Evolutionary conservation across 257 asterid genomes (phyloP).

Genomic region (Nicotiana sylvestris): DNA sequence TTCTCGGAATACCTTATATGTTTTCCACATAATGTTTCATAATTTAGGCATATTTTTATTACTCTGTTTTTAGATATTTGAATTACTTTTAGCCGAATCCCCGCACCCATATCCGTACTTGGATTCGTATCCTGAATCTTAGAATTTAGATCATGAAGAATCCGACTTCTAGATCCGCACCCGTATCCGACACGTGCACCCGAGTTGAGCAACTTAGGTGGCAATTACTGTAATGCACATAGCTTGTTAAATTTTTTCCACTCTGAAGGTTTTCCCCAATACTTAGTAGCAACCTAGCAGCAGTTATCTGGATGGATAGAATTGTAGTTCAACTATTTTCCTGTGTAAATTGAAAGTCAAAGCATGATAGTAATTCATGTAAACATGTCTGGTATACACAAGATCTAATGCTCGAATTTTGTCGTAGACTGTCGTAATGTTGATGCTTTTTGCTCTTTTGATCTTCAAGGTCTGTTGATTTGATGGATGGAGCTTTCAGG

Average conservation of each 20-base stretch:
- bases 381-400: neutral
- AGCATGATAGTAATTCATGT: neutral
- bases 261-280: neutral
- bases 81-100: no score
- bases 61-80: no score
- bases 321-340: neutral
- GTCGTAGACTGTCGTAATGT: neutral
- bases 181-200: no score
- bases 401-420: neutral
- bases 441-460: neutral
- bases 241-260: neutral
- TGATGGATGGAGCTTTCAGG: conserved; percentile 6
- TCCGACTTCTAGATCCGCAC: no score
- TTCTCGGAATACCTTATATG: no score
- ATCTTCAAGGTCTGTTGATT: neutral
- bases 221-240: neutral
- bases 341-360: neutral
- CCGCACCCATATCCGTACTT: no score
- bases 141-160: no score
- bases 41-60: no score
- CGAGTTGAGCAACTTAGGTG: no score
- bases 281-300: neutral
- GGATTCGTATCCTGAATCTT: no score
- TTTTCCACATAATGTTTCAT: no score
- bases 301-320: neutral